These are phyloP conservation scores for Gymnopilus junonius DNA, from an alignment of 768 basidiomycete species.

Conservation along the genomic window DNA sequence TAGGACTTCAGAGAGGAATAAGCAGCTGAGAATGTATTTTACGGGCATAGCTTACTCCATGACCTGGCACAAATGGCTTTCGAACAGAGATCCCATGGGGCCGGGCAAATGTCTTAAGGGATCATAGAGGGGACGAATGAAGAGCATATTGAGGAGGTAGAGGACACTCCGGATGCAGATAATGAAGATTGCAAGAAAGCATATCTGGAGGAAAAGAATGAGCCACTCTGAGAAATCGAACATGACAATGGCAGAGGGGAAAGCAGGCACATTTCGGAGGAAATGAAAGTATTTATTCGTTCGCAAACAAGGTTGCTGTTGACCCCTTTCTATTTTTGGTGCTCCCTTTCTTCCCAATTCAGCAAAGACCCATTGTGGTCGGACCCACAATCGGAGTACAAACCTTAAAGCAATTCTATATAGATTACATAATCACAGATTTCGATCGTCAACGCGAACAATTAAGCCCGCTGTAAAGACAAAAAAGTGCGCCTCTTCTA, in stretches of 20 bases:
- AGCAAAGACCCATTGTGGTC: constrained; percentile 6
- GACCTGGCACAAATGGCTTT: constrained; percentile 49
- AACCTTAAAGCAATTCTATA: constrained; percentile 43
- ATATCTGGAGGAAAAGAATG: constrained; percentile 24
- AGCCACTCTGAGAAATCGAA: neutral
- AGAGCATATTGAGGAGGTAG: constrained; percentile 48
- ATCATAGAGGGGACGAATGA: constrained; percentile 50
- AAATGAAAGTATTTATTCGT: neutral
- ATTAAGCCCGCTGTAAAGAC: constrained; percentile 24
- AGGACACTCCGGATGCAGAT: constrained; percentile 38
- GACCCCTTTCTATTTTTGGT: constrained; percentile 16
- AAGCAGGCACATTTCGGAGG: neutral
- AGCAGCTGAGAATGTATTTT: neutral
- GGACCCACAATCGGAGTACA: constrained; percentile 26
- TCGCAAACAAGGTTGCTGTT: constrained; percentile 14
- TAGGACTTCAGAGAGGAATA: constrained; percentile 39
- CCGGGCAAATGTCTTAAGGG: constrained; percentile 54
- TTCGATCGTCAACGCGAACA: constrained; percentile 16
- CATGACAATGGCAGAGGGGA: constrained; percentile 2
- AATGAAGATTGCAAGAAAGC: constrained; percentile 32
- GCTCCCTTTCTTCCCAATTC: constrained; percentile 24
- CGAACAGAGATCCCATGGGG: constrained; percentile 43
- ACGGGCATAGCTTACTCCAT: constrained; percentile 45
- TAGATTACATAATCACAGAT: constrained; percentile 40
- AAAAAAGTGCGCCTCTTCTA: constrained; percentile 33